Percentiles rank a stretch among this genome's conserved stretches.
Conservation (phyloP, 805 yeast species). For the Candida adriatica region DNA sequence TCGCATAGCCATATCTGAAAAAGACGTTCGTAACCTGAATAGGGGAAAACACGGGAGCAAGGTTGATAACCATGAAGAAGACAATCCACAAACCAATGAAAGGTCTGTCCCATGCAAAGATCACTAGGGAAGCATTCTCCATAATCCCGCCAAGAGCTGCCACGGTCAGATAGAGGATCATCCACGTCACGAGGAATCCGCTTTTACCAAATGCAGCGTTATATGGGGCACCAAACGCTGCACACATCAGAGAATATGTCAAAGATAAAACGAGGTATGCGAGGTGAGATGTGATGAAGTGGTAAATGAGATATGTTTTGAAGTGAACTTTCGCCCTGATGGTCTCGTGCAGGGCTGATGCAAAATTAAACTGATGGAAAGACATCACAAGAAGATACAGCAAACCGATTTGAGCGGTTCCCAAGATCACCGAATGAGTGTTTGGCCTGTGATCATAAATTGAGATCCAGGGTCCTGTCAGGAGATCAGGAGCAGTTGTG, state of each 20-base stretch:
- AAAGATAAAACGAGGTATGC: slow-evolving; percentile 49
- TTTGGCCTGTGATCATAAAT: slow-evolving; percentile 37
- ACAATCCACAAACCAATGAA: slow-evolving; percentile 61
- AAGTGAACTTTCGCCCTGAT: slow-evolving; percentile 5
- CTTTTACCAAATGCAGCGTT: slow-evolving; percentile 46
- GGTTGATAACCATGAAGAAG: slow-evolving; percentile 54
- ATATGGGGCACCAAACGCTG: slow-evolving; percentile 56
- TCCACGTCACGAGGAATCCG: slow-evolving; percentile 66
- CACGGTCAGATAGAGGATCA: slow-evolving; percentile 52
- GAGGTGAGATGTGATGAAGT: slow-evolving; percentile 25
- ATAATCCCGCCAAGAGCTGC: slow-evolving; percentile 62
- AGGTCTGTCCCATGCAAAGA: slow-evolving; percentile 51
- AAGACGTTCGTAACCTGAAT: slow-evolving; percentile 27
- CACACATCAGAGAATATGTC: slow-evolving; percentile 45
- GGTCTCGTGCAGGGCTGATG: slow-evolving; percentile 37
- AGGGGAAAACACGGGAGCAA: slow-evolving; percentile 57
- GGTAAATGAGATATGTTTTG: slow-evolving; percentile 36
- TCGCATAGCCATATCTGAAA: slow-evolving; percentile 47
- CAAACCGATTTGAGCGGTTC: slow-evolving; percentile 63
- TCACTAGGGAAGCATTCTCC: slow-evolving; percentile 48
- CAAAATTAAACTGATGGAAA: slow-evolving; percentile 60
- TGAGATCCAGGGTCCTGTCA: slow-evolving; percentile 12
- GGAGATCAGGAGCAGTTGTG: slow-evolving; percentile 24
- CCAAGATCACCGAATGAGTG: slow-evolving; percentile 38
- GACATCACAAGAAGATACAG: slow-evolving; percentile 60